Conservation (phyloP, 2,329 filamentous ascomycete genomes). For the Fusarium oligoseptatum region DNA sequence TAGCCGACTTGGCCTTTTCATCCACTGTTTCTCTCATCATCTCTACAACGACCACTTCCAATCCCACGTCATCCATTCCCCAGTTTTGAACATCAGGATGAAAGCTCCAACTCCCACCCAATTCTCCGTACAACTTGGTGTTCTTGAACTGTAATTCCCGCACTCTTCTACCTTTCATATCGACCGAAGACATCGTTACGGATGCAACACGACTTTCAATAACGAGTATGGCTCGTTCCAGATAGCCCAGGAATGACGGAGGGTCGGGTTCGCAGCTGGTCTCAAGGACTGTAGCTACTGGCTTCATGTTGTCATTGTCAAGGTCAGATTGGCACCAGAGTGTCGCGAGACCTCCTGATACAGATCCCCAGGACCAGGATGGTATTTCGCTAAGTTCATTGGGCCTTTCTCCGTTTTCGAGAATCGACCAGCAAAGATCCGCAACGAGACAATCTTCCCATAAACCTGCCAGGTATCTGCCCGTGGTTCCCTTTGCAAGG, state of each 20-base stretch:
- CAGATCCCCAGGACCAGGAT: not conserved
- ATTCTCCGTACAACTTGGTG: not conserved
- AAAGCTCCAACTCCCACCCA: not conserved
- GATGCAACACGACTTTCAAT: not conserved
- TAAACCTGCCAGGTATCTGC: not conserved
- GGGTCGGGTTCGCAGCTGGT: not conserved
- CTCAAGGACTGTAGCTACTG: not conserved
- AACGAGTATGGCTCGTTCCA: not conserved
- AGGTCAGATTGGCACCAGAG: not conserved
- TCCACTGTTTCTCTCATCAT: not conserved
- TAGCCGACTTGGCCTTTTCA: not conserved
- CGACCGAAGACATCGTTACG: not conserved
- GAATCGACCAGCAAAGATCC: not conserved
- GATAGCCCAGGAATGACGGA: not conserved
- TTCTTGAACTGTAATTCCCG: not conserved
- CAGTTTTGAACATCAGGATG: not conserved
- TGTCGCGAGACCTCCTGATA: not conserved
- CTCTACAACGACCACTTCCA: not conserved
- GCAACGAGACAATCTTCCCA: not conserved
- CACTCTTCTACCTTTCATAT: not conserved
- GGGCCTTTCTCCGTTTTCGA: not conserved
- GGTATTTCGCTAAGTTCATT: not conserved
- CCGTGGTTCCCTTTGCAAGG: not conserved
- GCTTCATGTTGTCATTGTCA: not conserved
- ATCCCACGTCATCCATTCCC: not conserved